Base-by-base conservation (phyloP, 1,139 yeast genomes). In the Saccharomyces hybrid region DNA sequence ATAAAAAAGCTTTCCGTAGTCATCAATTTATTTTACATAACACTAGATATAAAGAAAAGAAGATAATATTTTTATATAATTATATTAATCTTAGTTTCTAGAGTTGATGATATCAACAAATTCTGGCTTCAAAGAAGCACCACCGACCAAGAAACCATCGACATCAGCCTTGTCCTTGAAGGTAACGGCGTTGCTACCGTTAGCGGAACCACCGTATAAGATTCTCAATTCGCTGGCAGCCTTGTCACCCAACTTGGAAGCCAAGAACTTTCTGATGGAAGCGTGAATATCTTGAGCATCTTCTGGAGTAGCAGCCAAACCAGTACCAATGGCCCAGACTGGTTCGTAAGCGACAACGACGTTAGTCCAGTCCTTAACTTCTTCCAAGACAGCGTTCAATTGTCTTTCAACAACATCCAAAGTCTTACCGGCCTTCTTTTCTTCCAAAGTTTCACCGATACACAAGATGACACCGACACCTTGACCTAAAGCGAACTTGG, bases 241-340 rank as follows among this genome's bases (percentile, higher is more conserved):
- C 60, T 83, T 82, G 51, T 75, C 79, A 72, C 95, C 95, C 70
- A 93, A 82, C 75, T 87, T 82, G 70, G 80, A 77, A 64, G 81
- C 78, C 74, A 93, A 81, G 80, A 82, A 91, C 58, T 76, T 82
- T 80, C 99, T 88, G 77, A 95, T 88, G 64, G 80, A 82, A 73
- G 82, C 82, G 80, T 95, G 99, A 71, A 95, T 90, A 65, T 84
- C 89, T 80, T 90, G 96, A 66, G 97, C 98, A 72, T 93, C 98
- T 63, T 88, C 89, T 63, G 99, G 91, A 66, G 99, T 93, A 63
- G 99, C 99, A 70, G 98, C 97, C 71, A 93, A 84, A 71, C 99
- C 99, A 66, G 99, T 91, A 75, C 99, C 99, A 70, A 93, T 93
- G 66, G 99, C 99, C 99, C 99, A 93, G 66, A 93, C 97, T 68